These are phyloP conservation scores for Oryza brachyantha DNA, from an alignment of 176 grass and related monocot genomes.

Conservation along the genomic window DNA sequence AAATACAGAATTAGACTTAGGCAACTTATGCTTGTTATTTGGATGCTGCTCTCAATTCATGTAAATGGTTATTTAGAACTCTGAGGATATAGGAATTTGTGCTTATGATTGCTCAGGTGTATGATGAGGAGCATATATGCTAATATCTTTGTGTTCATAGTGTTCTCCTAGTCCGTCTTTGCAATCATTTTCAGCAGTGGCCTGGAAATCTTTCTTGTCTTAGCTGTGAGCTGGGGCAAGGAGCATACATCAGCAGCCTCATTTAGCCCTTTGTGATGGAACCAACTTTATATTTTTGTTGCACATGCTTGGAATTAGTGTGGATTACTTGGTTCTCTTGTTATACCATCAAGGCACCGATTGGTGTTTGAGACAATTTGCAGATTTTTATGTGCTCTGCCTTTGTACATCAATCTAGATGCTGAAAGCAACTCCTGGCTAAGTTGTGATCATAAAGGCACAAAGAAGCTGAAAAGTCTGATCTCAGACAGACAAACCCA, in stretches of 20 bases:
- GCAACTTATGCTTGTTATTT: not conserved
- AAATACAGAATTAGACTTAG: not conserved
- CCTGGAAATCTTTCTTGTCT: constrained; percentile 42
- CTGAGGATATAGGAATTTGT: constrained; percentile 24
- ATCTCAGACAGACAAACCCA: constrained; percentile 4
- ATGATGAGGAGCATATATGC: constrained; percentile 36
- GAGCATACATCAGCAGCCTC: constrained; percentile 20
- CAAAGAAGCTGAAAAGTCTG: not conserved
- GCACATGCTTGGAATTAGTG: not conserved
- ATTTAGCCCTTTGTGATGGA: not conserved
- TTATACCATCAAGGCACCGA: not conserved
- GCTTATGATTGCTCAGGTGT: constrained; percentile 44
- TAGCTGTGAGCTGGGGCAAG: constrained; percentile 47
- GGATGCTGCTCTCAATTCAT: constrained; percentile 16
- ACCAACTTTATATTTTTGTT: not conserved
- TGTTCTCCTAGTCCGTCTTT: constrained; percentile 47
- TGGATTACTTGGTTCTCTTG: not conserved
- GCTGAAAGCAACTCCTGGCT: not conserved
- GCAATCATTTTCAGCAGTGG: constrained; percentile 42
- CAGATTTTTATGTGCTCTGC: not conserved
- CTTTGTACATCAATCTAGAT: not conserved
- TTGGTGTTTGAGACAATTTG: not conserved
- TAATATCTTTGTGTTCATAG: constrained; percentile 37
- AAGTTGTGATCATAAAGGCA: constrained; percentile 8
- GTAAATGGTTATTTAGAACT: not conserved